These are phyloP conservation scores for Globisporangium yorkense DNA, from an alignment of 352 stramenopile genomes.

Conservation along the genomic window DNA sequence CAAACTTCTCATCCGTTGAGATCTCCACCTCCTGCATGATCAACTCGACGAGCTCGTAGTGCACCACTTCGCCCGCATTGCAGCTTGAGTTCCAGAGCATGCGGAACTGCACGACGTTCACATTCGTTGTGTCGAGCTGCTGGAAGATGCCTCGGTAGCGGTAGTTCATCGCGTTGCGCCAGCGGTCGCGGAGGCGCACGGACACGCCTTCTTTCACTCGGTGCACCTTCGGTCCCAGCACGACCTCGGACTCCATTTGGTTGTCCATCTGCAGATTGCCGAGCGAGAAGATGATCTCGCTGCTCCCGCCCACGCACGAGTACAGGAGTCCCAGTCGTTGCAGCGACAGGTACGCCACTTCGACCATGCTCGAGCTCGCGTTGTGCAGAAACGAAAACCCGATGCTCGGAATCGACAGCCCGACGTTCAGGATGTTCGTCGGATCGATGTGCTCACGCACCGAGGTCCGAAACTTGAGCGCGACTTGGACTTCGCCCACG, in stretches of 20 bases:
- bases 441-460: slow-evolving; percentile 44
- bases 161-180: slow-evolving; percentile 81
- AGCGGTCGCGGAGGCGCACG: slow-evolving; percentile 77
- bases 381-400: slow-evolving; percentile 84
- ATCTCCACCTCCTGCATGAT: slow-evolving; percentile 87
- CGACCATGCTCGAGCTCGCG: slow-evolving; percentile 71
- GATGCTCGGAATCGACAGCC: slow-evolving; percentile 74
- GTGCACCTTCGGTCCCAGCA: slow-evolving; percentile 77
- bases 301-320: slow-evolving; percentile 69
- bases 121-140: slow-evolving; percentile 56
- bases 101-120: slow-evolving; percentile 79
- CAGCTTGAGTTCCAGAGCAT: slow-evolving; percentile 85
- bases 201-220: slow-evolving; percentile 84
- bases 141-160: slow-evolving; percentile 79
- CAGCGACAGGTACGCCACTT: slow-evolving; percentile 85
- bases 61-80: slow-evolving; percentile 69
- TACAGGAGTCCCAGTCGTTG: slow-evolving; percentile 76
- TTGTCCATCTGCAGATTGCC: slow-evolving; percentile 89
- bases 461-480: slow-evolving; percentile 75
- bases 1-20: slow-evolving; percentile 88
- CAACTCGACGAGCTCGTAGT: slow-evolving; percentile 84
- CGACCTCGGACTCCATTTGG: slow-evolving; percentile 84
- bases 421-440: slow-evolving; percentile 68
- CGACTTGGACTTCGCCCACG: slow-evolving; percentile 75
- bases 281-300: slow-evolving; percentile 74